Base-by-base conservation (phyloP, 495 filamentous ascomycete genomes). In the Eremomyces bilateralis region DNA sequence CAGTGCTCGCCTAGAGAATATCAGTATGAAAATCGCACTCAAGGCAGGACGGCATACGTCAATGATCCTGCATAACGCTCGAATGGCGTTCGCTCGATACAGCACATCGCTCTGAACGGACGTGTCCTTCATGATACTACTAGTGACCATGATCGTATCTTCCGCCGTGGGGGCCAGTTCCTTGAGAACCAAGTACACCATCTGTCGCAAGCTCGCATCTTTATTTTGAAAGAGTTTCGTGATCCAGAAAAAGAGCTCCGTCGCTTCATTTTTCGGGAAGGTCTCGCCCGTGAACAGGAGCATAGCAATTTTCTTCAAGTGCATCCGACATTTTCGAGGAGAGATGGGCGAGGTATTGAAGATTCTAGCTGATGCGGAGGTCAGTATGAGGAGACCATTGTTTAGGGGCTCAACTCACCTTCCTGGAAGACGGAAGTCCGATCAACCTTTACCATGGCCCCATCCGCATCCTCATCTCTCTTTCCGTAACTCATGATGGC, bases 201-300 rank as follows among this genome's bases (percentile, higher is more conserved):
- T 95, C 63, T 99, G 88, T 47, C 88, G 82, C 55, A 99, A 66
- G 42, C 80, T 82, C 45, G 84, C 80, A 71, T 99, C 88, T 56
- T 93, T 93, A 58, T 94, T 94, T 61, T 99, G 88, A 65, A 99
- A 99, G 38, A 99, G 72, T 63, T 99, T 99, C 40, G 84, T 92
- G 54, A 99, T 95, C 41, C 85, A 83, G 59, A 99, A 95, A 69
- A 99, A 99, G 38, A 99, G 79, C 29, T 80, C 81, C 20, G 88
- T 99, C 42, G 88, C 88, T 67, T 99, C 88, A 46, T 90, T 88
- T 43, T 76, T 82, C 28, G 84, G 88, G 64, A 95, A 95, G 44
- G 71, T 76, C 63, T 99, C 88, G 41, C 90, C 88, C 18, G 84
- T 95, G 59, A 94, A 93, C 42, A 95, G 64, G 47, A 95, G 76